Conservation (phyloP, 192 early-diverging fungal species). For the Funneliformis geosporum region DNA sequence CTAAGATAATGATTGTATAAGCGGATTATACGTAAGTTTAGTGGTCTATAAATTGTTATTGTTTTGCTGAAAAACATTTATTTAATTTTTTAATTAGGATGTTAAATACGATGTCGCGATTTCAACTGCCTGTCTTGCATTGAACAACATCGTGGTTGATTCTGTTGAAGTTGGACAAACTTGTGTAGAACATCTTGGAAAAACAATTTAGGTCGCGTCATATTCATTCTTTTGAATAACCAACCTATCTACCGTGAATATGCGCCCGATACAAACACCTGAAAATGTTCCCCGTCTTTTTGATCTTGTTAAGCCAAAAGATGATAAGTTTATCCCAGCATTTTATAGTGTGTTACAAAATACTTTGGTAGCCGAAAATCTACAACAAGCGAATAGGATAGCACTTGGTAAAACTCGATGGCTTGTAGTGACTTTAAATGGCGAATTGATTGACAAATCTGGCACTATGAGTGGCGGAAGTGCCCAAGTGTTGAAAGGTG, state of each 20-base stretch:
- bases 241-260: slow-evolving; percentile 62
- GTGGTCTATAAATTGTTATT: neutral
- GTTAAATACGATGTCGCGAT: slow-evolving; percentile 94
- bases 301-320: slow-evolving; percentile 81
- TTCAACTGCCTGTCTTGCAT: slow-evolving; percentile 80
- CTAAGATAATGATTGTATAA: slow-evolving; percentile 69
- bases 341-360: slow-evolving; percentile 87
- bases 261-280: slow-evolving; percentile 60
- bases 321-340: slow-evolving; percentile 71
- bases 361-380: slow-evolving; percentile 83
- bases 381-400: slow-evolving; percentile 85
- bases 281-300: slow-evolving; percentile 85
- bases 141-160: slow-evolving; percentile 92
- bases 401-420: slow-evolving; percentile 79
- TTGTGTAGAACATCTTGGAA: slow-evolving; percentile 87
- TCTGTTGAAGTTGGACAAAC: slow-evolving; percentile 82
- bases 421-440: slow-evolving; percentile 86
- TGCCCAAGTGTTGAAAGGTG: slow-evolving; percentile 57
- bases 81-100: slow-evolving; percentile 49
- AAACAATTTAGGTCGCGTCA: slow-evolving; percentile 83
- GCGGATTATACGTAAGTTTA: slow-evolving; percentile 67
- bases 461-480: slow-evolving; percentile 97
- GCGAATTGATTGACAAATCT: slow-evolving; percentile 86
- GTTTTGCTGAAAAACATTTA: neutral
- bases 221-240: slow-evolving; percentile 82